phyloP scores from a whole-genome alignment of 768 basidiomycete species.

The Rhodotorula kratochvilovae region DNA sequence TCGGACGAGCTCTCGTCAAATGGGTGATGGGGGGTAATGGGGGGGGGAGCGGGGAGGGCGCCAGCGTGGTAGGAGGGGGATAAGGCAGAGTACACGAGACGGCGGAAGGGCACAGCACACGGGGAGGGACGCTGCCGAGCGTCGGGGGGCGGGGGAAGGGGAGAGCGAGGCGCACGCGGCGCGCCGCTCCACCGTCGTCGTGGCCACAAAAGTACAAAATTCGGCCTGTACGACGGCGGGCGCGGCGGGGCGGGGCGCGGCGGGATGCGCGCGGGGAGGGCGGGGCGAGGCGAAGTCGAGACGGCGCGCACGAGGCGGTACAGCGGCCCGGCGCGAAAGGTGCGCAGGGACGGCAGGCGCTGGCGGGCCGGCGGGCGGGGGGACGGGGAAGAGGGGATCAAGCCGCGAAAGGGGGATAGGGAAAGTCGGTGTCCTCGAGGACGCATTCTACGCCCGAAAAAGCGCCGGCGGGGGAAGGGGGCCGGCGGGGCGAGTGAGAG shows the following conservation, averaged over 20 bases:
- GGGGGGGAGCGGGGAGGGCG: not conserved
- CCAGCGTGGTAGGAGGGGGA: not conserved
- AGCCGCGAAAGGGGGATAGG: not conserved
- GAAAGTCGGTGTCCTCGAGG: conserved; percentile 1
- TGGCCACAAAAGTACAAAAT: conserved; percentile 8
- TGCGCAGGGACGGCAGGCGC: not conserved
- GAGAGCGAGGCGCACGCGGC: too few relatives aligned
- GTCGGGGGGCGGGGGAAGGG: not conserved
- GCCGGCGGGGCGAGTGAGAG: conserved; percentile 1
- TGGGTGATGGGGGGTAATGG: not conserved
- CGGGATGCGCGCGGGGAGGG: not conserved
- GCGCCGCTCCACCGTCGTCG: too few relatives aligned
- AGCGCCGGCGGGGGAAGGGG: not conserved
- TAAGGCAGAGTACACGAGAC: not conserved
- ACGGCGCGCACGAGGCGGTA: too few relatives aligned
- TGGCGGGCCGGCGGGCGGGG: not conserved
- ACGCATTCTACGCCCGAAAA: conserved; percentile 12
- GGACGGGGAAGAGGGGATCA: too few relatives aligned
- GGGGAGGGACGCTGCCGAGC: too few relatives aligned
- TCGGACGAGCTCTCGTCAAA: conserved; percentile 34
- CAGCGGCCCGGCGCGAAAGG: too few relatives aligned
- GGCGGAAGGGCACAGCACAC: not conserved
- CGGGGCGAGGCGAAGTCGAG: not conserved
- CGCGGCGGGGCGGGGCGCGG: not conserved
- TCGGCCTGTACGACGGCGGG: not conserved